A percentile compares a stretch with the other conserved stretches of the same genome.
phyloP scores from a whole-genome alignment of 2,329 filamentous ascomycete genomes.

The Fusarium bactridioides region DNA sequence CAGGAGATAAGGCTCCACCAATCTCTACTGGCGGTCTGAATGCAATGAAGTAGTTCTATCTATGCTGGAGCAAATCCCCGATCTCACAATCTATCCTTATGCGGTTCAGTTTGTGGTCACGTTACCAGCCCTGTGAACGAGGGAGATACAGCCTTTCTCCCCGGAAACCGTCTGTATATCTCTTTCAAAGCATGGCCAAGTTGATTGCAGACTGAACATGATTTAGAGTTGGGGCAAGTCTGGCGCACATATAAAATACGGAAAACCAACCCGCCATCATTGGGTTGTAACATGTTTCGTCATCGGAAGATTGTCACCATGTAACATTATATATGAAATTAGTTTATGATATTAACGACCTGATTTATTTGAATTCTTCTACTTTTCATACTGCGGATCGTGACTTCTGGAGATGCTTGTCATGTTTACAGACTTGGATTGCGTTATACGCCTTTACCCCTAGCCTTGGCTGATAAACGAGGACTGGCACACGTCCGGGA shows the following conservation, averaged over 20 bases:
- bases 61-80: accelerated
- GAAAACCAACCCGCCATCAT: neutral
- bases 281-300: no score
- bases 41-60: neutral
- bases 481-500: neutral
- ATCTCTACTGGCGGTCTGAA: conserved; percentile 6
- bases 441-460: accelerated
- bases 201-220: neutral
- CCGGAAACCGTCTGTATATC: accelerated
- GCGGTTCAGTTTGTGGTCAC: neutral
- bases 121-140: no score
- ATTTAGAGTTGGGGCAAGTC: neutral
- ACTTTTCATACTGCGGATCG: no score
- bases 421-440: accelerated
- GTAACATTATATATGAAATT: neutral
- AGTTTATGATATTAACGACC: neutral
- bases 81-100: neutral
- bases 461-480: neutral
- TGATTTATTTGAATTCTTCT: accelerated
- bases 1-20: neutral
- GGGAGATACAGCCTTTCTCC: accelerated
- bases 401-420: accelerated
- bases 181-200: neutral
- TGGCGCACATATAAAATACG: neutral
- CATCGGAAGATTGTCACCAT: neutral